These are phyloP conservation scores for Clohesyomyces aquaticus DNA, from an alignment of 495 filamentous ascomycete genomes.

Conservation along the genomic window DNA sequence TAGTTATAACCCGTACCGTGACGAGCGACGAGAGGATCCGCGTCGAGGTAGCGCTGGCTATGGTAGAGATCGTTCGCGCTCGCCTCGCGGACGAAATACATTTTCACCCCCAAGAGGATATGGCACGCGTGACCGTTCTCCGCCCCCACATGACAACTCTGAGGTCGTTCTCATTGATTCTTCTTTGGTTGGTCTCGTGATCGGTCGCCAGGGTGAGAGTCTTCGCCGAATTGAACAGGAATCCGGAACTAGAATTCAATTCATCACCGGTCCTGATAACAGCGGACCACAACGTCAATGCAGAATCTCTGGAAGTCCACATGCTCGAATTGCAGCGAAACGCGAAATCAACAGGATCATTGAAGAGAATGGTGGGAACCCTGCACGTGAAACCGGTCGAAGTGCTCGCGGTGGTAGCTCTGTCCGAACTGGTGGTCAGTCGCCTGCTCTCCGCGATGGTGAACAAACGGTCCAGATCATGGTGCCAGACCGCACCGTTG, in stretches of 20 bases:
- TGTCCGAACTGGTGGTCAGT: constrained; percentile 41
- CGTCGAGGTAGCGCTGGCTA: constrained; percentile 46
- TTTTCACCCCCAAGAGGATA: constrained; percentile 47
- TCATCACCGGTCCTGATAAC: constrained; percentile 68
- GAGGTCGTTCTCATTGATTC: constrained; percentile 79
- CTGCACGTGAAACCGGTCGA: constrained; percentile 42
- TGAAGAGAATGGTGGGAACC: constrained; percentile 74
- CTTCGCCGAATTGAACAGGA: constrained; percentile 75
- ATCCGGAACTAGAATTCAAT: constrained; percentile 76
- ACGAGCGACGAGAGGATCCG: constrained; percentile 71
- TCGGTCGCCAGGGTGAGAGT: constrained; percentile 82
- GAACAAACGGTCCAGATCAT: constrained; percentile 81
- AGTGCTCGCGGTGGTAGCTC: constrained; percentile 40
- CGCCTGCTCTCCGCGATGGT: constrained; percentile 64
- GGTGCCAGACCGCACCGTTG: constrained; percentile 87
- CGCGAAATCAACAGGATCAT: constrained; percentile 78
- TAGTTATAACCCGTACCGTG: constrained; percentile 73
- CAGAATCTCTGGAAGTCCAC: constrained; percentile 71
- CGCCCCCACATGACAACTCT: constrained; percentile 61
- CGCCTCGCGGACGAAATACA: constrained; percentile 40
- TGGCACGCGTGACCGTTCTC: constrained; percentile 59
- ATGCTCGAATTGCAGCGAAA: constrained; percentile 70
- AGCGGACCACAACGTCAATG: constrained; percentile 70
- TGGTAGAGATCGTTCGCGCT: constrained; percentile 43
- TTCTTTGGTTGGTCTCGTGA: constrained; percentile 78